Evolutionary conservation across 2,329 filamentous ascomycete genomes (phyloP), one percentile per base, ranked within the genome.

Genomic region (Ceratocystis cubensis): DNA sequence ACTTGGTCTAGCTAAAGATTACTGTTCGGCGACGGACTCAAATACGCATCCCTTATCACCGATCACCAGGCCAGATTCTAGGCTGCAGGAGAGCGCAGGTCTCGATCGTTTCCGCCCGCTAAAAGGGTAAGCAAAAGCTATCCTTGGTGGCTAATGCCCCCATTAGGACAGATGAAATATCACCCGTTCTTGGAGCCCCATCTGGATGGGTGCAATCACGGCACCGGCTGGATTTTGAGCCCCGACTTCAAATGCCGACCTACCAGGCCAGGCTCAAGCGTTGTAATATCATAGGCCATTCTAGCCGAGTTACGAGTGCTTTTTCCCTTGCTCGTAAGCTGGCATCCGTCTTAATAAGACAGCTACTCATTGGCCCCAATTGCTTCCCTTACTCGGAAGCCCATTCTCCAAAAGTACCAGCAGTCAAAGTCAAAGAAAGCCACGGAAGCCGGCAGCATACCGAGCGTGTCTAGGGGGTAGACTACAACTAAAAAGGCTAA

Each of bases 391-490:
- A 10, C 48, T 10, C 8, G 5, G 50, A 56, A 56, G 17, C 46
- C 17, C 46, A 48, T n/a, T 25, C 10, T 25, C 48, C 20, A 37
- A 7, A 59, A 59, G 5, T 59, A 37, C 56, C 17, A 13, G 28
- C 8, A 15, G 25, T n/a, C 7, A 22, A 37, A 30, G 17, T n/a
- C 56, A 59, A 59, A 59, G 15, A 37, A 20, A 28, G 56, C 56
- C 17, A 59, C 56, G 56, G 56, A 59, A 33, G 6, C 56, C 56
- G 56, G 56, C 56, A 59, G 22, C 28, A 59, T n/a, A 17, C 56
- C 56, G 28, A 37, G 25, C 15, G 48, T 28, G 20, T 13, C 37
- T 50, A n/a, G n/a, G 7, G 48, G 22, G 56, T 59, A 59, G 56
- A 17, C 20, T 22, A 15, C 7, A 8, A 33, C 56, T 20, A 59